Evolutionary conservation across 257 asterid species (phyloP).

Genomic region (Jasminum sambac): DNA sequence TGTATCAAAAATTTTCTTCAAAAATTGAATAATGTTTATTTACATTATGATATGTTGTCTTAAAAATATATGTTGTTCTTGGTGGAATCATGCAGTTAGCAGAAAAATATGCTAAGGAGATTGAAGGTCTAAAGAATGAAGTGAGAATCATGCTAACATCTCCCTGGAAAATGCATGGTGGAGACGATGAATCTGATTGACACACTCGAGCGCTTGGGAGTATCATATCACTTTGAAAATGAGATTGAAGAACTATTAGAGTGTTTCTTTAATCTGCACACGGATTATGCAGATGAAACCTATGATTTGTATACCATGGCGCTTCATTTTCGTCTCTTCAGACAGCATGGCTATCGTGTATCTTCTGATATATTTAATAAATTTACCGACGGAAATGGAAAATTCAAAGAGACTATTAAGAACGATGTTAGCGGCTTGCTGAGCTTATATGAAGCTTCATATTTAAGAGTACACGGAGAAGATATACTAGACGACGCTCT

Average conservation of each 20-base stretch:
- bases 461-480: not conserved
- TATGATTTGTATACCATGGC: not conserved
- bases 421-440: not conserved
- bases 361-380: not conserved
- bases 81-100: not conserved
- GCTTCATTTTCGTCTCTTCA: not conserved
- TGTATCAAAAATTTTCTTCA: too few species aligned
- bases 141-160: not conserved
- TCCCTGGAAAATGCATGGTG: not conserved
- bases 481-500: not conserved
- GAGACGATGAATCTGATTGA: not conserved
- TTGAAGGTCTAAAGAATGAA: not conserved
- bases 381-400: not conserved
- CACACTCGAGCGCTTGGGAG: not conserved
- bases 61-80: not conserved
- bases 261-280: too few species aligned
- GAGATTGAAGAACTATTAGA: too few species aligned
- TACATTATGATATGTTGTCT: too few species aligned
- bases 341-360: not conserved
- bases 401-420: not conserved
- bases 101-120: not conserved
- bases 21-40: not conserved
- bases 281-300: too few species aligned
- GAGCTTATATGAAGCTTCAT: not conserved
- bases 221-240: too few species aligned